Evolutionary conservation across 371 early-diverging fungal species (phyloP), one percentile per base, ranked within the genome.

Genomic region (Funneliformis caledonium): DNA sequence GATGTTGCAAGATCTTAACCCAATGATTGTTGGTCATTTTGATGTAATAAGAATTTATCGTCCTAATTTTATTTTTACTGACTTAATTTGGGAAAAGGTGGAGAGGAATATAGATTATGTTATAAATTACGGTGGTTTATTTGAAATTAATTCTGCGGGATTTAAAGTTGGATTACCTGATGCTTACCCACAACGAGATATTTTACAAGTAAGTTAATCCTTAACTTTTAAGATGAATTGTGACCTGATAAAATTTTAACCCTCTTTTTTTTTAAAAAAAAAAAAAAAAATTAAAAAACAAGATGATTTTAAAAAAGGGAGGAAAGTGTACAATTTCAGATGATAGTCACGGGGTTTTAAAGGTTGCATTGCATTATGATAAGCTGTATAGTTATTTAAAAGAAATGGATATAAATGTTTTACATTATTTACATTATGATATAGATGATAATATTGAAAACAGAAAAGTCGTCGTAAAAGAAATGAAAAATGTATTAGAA

Each of bases 141-240:
- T 98, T 80, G 99, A 98, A 82, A 90, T 98, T 86, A 98, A 97
- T 85, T 89, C 96, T 33, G 86, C 96, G 8, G 96, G 95, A 47
- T 97, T 93, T 94, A 97, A 96, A 82, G 97, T 97, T 85, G 93
- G 93, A 0, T 87, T 97, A n/a, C 72, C 80, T 14, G 90, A 91
- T 80, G 95, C 97, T 5, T 98, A 98, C 84, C 98, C 98, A 56
- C 91, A 90, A 72, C 85, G 90, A 47, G 93, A 94, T 75, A 91
- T 98, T 59, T 84, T 97, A n/a, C 81, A 91, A 88, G 93, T 94
- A 75, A 62, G 75, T 68, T 19, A 59, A 60, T 73, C 37, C 22
- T 48, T 56, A 16, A 48, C 26, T 42, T 43, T 11, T 69, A 43
- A 45, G 12, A 69, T 16, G 9, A 43, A 45, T 43, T 70, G 2